These are phyloP conservation scores for Hygrocybe punicea DNA, from an alignment of 768 basidiomycete species.

Conservation along the genomic window DNA sequence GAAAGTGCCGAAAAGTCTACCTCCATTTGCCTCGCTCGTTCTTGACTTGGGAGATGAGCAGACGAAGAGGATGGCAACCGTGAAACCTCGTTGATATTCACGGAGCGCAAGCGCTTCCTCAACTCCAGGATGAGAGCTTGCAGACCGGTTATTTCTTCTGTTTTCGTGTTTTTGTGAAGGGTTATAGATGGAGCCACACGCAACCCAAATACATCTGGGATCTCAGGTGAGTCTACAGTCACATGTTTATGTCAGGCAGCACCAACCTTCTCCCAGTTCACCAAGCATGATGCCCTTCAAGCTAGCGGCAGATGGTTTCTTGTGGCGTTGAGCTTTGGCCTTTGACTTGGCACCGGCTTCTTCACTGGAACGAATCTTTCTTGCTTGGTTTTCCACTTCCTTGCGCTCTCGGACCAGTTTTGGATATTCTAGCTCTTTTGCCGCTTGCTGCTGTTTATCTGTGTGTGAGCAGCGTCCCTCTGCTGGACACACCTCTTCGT, in stretches of 20 bases:
- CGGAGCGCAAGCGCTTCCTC: constrained; percentile 57
- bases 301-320: background rate
- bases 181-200: constrained; percentile 38
- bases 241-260: background rate
- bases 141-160: constrained; percentile 43
- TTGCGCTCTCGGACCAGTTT: constrained; percentile 17
- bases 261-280: background rate
- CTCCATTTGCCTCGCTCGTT: constrained; percentile 47
- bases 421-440: constrained; percentile 2
- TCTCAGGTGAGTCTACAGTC: background rate
- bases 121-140: constrained; percentile 50
- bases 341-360: background rate
- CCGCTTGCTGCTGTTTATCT: constrained; percentile 11
- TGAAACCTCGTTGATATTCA: constrained; percentile 55
- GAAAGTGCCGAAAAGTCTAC: constrained; percentile 45
- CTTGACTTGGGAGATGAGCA: constrained; percentile 50
- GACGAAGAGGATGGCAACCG: constrained; percentile 44
- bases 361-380: background rate
- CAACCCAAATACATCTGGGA: constrained; percentile 59
- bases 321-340: background rate
- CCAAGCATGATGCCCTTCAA: background rate
- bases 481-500: constrained; percentile 11
- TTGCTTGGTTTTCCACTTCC: background rate
- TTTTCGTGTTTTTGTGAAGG: constrained; percentile 33
- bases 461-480: constrained; percentile 8